These are phyloP conservation scores for Coniella lustricola DNA, from an alignment of 2,329 filamentous ascomycete genomes.

Conservation along the genomic window DNA sequence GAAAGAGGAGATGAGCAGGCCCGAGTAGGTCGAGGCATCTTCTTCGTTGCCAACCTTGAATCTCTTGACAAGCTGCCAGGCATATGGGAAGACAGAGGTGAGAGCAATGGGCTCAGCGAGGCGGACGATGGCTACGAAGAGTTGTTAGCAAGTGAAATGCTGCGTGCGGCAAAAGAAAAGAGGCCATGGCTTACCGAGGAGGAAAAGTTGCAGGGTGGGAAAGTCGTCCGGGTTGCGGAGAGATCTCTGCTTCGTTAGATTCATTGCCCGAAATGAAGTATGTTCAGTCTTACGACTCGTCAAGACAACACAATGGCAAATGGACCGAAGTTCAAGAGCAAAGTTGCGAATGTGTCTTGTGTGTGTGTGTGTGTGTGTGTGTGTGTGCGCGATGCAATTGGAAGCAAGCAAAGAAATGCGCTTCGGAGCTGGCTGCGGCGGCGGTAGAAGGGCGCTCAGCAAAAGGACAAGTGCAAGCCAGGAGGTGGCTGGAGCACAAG, in stretches of 20 bases:
- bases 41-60: slow-evolving; percentile 64
- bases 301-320: slow-evolving; percentile 29
- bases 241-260: slow-evolving; percentile 42
- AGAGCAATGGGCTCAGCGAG: slow-evolving; percentile 88
- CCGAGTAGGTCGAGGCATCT: slow-evolving; percentile 83
- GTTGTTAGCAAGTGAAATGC: neutral
- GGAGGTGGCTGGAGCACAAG: too few species aligned
- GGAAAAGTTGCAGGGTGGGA: slow-evolving; percentile 72
- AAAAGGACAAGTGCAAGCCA: too few species aligned
- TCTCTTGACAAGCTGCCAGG: slow-evolving; percentile 73
- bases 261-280: slow-evolving; percentile 39
- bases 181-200: slow-evolving; percentile 59
- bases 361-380: slow-evolving; percentile 1
- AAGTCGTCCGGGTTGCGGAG: slow-evolving; percentile 65
- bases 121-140: slow-evolving; percentile 69
- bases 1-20: slow-evolving; percentile 80
- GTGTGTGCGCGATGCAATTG: neutral
- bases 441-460: neutral
- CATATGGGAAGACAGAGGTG: slow-evolving; percentile 89
- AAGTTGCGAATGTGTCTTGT: too few species aligned
- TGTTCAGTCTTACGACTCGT: slow-evolving; percentile 37
- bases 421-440: neutral
- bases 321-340: slow-evolving; percentile 16
- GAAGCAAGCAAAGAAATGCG: neutral
- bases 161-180: neutral